These are phyloP conservation scores for Podaxis rugospora DNA, from an alignment of 768 basidiomycete genomes.

Conservation along the genomic window DNA sequence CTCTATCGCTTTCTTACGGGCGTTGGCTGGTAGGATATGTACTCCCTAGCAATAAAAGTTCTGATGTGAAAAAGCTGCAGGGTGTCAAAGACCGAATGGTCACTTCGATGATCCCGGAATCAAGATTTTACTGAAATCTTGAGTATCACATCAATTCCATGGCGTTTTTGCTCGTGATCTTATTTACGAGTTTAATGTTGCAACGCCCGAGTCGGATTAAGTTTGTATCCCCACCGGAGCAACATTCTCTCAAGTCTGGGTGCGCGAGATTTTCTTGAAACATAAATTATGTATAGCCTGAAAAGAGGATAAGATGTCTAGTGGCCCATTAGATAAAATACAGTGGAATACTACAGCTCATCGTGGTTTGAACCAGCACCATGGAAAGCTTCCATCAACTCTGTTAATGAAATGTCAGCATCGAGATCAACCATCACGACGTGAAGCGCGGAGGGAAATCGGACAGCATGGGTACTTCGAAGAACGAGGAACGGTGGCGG, in stretches of 20 bases:
- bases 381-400: constrained; percentile 52
- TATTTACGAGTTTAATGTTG: too few species aligned
- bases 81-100: neutral
- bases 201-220: too few species aligned
- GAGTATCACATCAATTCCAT: too few species aligned
- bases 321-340: constrained; percentile 14
- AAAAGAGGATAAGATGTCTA: constrained; percentile 17
- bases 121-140: too few species aligned
- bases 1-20: too few species aligned
- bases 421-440: neutral
- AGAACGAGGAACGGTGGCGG: too few species aligned
- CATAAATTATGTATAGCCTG: neutral
- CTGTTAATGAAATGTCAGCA: constrained; percentile 27
- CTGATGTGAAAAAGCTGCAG: neutral
- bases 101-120: too few species aligned
- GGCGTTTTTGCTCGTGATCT: too few species aligned
- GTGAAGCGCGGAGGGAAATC: neutral
- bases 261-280: neutral
- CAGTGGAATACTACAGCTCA: constrained; percentile 32
- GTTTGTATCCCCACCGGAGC: too few species aligned
- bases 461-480: neutral
- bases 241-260: too few species aligned
- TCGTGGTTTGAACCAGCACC: constrained; percentile 33
- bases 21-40: too few species aligned
- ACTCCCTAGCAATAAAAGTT: neutral